These are phyloP conservation scores for Beauveria varroae DNA, from an alignment of 2,329 filamentous ascomycete species.

Conservation along the genomic window DNA sequence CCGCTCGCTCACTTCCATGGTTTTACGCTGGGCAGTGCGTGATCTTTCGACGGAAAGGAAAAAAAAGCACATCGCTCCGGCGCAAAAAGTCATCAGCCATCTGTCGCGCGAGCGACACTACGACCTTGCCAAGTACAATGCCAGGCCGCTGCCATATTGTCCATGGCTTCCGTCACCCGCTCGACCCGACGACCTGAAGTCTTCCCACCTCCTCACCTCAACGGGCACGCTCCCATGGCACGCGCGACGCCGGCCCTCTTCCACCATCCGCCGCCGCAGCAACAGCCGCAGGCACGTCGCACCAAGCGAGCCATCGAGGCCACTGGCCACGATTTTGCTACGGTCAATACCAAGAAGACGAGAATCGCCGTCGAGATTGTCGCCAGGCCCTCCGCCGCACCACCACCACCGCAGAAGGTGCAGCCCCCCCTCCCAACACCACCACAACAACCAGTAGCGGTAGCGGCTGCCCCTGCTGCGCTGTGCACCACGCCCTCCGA, in stretches of 20 bases:
- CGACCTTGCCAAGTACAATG: slow-evolving; percentile 24
- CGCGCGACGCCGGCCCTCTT: slow-evolving; percentile 25
- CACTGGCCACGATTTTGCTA: slow-evolving; percentile 37
- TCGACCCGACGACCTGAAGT: slow-evolving; percentile 43
- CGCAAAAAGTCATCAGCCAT: background rate
- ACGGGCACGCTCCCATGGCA: slow-evolving; percentile 19
- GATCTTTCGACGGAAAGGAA: background rate
- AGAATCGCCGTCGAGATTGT: slow-evolving; percentile 48
- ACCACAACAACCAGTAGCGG: slow-evolving; percentile 14
- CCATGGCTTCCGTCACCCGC: slow-evolving; percentile 47
- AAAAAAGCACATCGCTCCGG: background rate
- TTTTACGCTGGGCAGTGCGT: background rate
- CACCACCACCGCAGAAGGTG: slow-evolving; percentile 19
- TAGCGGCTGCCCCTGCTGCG: slow-evolving; percentile 13
- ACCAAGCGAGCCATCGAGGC: slow-evolving; percentile 43
- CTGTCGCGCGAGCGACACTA: background rate
- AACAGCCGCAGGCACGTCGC: slow-evolving; percentile 25
- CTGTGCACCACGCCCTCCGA: slow-evolving; percentile 17
- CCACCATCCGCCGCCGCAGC: slow-evolving; percentile 18
- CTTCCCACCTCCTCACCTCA: slow-evolving; percentile 29
- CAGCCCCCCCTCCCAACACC: slow-evolving; percentile 19
- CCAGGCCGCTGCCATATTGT: slow-evolving; percentile 26
- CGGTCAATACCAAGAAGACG: slow-evolving; percentile 39
- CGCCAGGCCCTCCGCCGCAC: slow-evolving; percentile 19
- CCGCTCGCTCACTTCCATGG: slow-evolving; percentile 2